Evolutionary conservation across 257 asterid genomes (phyloP).

Genomic region (Solanum dulcamara): DNA sequence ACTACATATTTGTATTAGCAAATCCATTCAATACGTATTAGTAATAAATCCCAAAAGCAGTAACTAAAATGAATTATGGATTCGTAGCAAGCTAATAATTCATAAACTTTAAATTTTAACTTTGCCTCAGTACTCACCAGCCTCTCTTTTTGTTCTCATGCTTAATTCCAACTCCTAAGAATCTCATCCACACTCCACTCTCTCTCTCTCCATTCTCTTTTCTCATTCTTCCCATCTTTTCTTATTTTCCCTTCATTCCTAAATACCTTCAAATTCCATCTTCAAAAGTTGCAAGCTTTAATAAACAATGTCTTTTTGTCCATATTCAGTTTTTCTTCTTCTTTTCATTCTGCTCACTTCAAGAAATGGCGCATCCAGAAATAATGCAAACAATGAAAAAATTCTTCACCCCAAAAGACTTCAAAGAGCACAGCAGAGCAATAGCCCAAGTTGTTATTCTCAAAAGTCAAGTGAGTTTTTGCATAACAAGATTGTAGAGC

Average conservation of each 20-base stretch:
- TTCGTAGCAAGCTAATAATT: neutral
- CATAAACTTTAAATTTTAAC: neutral
- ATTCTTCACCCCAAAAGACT: slow-evolving; percentile 25
- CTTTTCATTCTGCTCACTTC: slow-evolving; percentile 5
- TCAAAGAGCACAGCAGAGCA: slow-evolving; percentile 3
- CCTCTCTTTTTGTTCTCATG: slow-evolving; percentile 48
- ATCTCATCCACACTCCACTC: slow-evolving; percentile 14
- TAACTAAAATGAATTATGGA: neutral
- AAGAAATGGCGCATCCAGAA: slow-evolving; percentile 5
- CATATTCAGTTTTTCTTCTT: slow-evolving; percentile 1
- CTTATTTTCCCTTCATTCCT: neutral
- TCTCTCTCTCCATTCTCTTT: neutral
- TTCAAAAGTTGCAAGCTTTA: neutral
- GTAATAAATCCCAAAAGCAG: neutral
- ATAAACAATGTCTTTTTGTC: neutral
- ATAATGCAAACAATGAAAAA: slow-evolving; percentile 17
- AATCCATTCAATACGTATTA: neutral
- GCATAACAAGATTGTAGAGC: neutral
- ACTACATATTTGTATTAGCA: neutral
- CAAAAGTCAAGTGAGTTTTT: slow-evolving; percentile 53
- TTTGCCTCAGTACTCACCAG: neutral
- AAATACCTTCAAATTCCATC: neutral
- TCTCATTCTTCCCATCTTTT: neutral
- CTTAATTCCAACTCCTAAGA: slow-evolving; percentile 53
- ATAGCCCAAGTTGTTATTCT: slow-evolving; percentile 12